Percentiles rank a stretch among this genome's conserved stretches.
Evolutionary conservation across 73 alveolate species (phyloP).

Genomic region (Chromera velia): DNA sequence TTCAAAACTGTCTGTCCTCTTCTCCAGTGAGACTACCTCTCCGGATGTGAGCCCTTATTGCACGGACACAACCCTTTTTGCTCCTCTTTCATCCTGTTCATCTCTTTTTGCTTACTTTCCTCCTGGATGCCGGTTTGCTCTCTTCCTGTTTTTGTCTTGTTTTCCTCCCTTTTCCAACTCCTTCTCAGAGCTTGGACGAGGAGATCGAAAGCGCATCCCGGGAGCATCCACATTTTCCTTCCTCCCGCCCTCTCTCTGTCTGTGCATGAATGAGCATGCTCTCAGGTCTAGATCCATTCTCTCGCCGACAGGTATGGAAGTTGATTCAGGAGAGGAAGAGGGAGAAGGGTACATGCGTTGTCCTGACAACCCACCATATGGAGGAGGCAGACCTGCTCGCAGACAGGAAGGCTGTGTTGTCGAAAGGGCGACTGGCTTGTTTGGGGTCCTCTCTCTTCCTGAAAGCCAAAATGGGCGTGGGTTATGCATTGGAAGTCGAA

Average conservation of each 20-base stretch:
- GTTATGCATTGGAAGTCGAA: not conserved
- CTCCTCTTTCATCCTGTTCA: no score
- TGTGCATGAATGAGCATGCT: not conserved
- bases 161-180: no score
- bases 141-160: no score
- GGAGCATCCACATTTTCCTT: conserved; percentile 10
- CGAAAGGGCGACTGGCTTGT: not conserved
- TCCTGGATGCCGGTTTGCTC: no score
- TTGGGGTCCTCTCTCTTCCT: not conserved
- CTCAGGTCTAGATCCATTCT: conserved; percentile 74
- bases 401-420: conserved; percentile 37
- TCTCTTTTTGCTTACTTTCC: no score
- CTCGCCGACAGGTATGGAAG: conserved; percentile 79
- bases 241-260: not conserved
- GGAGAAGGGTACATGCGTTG: conserved; percentile 34
- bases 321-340: conserved; percentile 55
- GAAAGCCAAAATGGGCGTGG: not conserved
- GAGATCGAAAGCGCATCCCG: conserved; percentile 47
- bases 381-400: conserved; percentile 70
- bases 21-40: no score
- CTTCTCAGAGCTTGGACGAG: conserved; percentile 61
- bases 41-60: no score
- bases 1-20: no score
- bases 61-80: no score
- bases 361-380: conserved; percentile 63